Percentiles rank a stretch among this genome's conserved stretches.
phyloP scores from a whole-genome alignment of 768 basidiomycete genomes.

The Suillus plorans region DNA sequence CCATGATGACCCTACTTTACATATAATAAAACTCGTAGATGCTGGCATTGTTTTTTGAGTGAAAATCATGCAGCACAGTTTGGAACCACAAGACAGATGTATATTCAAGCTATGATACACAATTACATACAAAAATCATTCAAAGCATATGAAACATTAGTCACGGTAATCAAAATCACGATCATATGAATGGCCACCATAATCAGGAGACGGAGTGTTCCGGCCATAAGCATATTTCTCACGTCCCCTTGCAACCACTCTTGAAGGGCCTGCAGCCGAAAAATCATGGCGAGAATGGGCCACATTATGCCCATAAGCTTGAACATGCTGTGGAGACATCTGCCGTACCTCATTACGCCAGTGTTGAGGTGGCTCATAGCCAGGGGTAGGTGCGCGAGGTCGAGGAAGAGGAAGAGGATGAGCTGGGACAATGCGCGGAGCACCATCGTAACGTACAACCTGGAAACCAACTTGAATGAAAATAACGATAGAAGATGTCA shows the following conservation, averaged over 20 bases:
- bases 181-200: background rate
- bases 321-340: background rate
- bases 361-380: background rate
- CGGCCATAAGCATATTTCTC: background rate
- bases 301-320: background rate
- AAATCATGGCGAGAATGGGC: background rate
- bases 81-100: background rate
- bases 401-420: background rate
- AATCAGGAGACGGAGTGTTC: background rate
- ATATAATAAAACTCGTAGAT: background rate
- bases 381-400: background rate
- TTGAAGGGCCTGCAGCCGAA: background rate
- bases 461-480: background rate
- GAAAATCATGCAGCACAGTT: background rate
- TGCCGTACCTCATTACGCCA: background rate
- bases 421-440: background rate
- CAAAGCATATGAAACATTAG: background rate
- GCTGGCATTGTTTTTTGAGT: background rate
- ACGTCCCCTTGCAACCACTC: background rate
- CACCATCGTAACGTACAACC: background rate
- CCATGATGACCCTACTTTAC: background rate
- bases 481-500: background rate
- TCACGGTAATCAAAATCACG: background rate
- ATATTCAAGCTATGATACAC: no score
- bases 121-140: background rate